Evolutionary conservation across 1,284 basidiomycete species (phyloP), one percentile per base, ranked within the genome.

Genomic region (Ceratobasidium sp.): DNA sequence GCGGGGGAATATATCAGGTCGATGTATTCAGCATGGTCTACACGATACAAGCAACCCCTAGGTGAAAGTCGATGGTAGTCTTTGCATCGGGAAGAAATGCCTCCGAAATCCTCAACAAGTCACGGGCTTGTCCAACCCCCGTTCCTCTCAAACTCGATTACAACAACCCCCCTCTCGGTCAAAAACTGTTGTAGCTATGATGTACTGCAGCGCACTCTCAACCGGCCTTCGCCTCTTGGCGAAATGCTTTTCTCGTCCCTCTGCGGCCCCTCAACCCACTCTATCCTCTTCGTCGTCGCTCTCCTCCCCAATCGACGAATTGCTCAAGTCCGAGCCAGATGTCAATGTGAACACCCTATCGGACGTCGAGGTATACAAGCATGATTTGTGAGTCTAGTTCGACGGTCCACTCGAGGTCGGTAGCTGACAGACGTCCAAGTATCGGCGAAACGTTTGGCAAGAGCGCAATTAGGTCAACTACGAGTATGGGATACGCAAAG

Each of bases 171-270:
- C 14, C 10, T 35, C 33, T 33, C 33, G 12, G 14, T 20, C 23
- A 1, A 60, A 60, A 60, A 60, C 18, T 30, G 18, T 59, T 30
- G 4, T 33, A 59, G 57, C 20, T 33, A 7, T 35, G 10, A 60
- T 60, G 33, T 35, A 35, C 57, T 55, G 33, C 33, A 14, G 30
- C 27, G 57, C 57, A 35, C 33, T 60, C 27, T 60, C 57, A 60
- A 35, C 57, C 33, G 57, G 57, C 27, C 8, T 60, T 12, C 57
- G 33, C 30, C 57, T 60, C 14, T 35, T 60, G 57, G 57, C 33
- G 20, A 60, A 60, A 60, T 60, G 57, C 35, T 60, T 60, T 33
- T 35, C 33, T 60, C 57, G 57, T 4, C 20, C 12, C 30, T 60
- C 57, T 14, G 7, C 16, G 20, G 35, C 33, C 6, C 12, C 57